phyloP scores from a whole-genome alignment of 164 flowering plant species.

The Nymphaea colorata region DNA sequence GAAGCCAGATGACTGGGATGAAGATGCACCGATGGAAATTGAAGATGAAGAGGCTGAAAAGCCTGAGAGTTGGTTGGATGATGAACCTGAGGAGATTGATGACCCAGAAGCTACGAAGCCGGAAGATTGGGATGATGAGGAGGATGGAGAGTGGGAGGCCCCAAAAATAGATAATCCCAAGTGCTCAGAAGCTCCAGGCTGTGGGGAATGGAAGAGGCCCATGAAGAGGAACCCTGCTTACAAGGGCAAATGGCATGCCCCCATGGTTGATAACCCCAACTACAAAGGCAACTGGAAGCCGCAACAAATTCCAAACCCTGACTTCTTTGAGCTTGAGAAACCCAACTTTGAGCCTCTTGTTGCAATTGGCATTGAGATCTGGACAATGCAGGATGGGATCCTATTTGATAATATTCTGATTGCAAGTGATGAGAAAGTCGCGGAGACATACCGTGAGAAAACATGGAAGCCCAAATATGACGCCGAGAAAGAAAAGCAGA shows the following conservation, averaged over 20 bases:
- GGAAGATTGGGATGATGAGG: slow-evolving; percentile 99
- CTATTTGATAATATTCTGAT: slow-evolving; percentile 87
- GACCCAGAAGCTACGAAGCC: slow-evolving; percentile 93
- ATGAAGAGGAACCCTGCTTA: slow-evolving; percentile 86
- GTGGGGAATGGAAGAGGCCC: slow-evolving; percentile 99
- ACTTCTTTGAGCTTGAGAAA: slow-evolving; percentile 63
- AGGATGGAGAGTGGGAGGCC: slow-evolving; percentile 99
- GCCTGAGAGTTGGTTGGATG: slow-evolving; percentile 98
- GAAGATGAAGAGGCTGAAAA: slow-evolving; percentile 90
- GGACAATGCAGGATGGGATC: slow-evolving; percentile 99
- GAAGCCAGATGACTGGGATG: slow-evolving; percentile 99
- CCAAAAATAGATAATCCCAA: slow-evolving; percentile 89
- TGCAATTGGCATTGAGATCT: slow-evolving; percentile 92
- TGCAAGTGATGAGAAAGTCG: slow-evolving; percentile 55
- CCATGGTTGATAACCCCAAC: slow-evolving; percentile 72
- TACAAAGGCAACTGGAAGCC: slow-evolving; percentile 99
- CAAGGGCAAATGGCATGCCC: slow-evolving; percentile 96
- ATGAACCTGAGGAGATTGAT: slow-evolving; percentile 94
- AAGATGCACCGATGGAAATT: slow-evolving; percentile 94
- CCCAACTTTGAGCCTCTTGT: slow-evolving; percentile 87
- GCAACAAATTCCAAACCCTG: slow-evolving; percentile 69
- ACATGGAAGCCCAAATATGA: slow-evolving; percentile 83
- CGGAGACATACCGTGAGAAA: slow-evolving; percentile 42
- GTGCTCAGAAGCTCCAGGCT: slow-evolving; percentile 82
- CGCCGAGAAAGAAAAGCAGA: slow-evolving; percentile 74